phyloP scores from a whole-genome alignment of 2,329 filamentous ascomycete genomes.

The Neofusicoccum cordaticola region DNA sequence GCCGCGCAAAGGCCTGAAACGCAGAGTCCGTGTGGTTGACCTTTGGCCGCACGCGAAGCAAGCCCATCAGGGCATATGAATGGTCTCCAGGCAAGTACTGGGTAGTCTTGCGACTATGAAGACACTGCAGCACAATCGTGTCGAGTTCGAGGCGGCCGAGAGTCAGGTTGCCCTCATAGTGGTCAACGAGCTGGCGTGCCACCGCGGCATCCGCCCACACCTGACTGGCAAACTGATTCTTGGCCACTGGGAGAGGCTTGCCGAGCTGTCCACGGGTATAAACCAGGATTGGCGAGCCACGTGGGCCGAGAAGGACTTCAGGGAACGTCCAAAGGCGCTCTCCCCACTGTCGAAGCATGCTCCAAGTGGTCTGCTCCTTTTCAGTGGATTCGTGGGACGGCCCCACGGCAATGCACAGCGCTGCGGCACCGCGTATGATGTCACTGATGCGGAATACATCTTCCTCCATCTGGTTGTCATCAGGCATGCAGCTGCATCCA shows the following conservation, averaged over 20 bases:
- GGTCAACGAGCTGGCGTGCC: slow-evolving; percentile 45
- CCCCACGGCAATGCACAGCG: slow-evolving; percentile 43
- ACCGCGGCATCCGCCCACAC: slow-evolving; percentile 41
- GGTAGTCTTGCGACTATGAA: slow-evolving; percentile 38
- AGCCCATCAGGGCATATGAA: slow-evolving; percentile 48
- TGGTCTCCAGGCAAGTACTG: slow-evolving; percentile 41
- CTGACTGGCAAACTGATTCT: slow-evolving; percentile 41
- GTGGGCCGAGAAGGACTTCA: slow-evolving; percentile 39
- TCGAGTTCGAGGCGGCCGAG: slow-evolving; percentile 44
- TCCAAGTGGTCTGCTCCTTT: slow-evolving; percentile 21
- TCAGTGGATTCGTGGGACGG: slow-evolving; percentile 20
- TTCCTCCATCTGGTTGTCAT: slow-evolving; percentile 30
- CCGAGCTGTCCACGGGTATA: slow-evolving; percentile 30
- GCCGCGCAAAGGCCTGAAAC: slow-evolving; percentile 49
- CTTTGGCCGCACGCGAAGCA: slow-evolving; percentile 40
- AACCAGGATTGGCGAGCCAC: slow-evolving; percentile 29
- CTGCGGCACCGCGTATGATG: slow-evolving; percentile 43
- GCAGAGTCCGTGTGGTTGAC: slow-evolving; percentile 40
- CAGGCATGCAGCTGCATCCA: slow-evolving; percentile 43
- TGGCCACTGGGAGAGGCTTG: slow-evolving; percentile 30
- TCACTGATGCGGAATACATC: slow-evolving; percentile 47
- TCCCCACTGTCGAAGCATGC: slow-evolving; percentile 44
- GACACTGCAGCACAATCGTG: slow-evolving; percentile 40
- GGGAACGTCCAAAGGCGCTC: slow-evolving; percentile 48
- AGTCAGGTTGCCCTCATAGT: slow-evolving; percentile 44